Conservation (phyloP, 164 flowering plant species). For the Platanus orientalis region DNA sequence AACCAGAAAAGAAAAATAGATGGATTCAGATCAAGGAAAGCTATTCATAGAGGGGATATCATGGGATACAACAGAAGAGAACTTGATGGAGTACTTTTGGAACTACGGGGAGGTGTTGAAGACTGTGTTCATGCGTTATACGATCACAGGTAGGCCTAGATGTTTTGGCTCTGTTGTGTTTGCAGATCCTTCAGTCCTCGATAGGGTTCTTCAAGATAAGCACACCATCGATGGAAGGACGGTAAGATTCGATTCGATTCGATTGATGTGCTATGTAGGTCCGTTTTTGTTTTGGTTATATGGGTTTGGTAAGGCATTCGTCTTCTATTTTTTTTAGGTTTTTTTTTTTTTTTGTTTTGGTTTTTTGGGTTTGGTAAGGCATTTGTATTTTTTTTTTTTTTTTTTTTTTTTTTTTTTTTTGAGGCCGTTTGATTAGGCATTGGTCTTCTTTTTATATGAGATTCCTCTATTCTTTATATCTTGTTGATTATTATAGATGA, state of each 20-base stretch:
- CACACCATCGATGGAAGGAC: constrained; percentile 82
- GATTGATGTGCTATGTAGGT: not conserved
- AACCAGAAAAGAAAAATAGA: constrained; percentile 7
- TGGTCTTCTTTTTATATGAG: not conserved
- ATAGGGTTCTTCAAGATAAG: constrained; percentile 75
- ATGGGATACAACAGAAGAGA: constrained; percentile 90
- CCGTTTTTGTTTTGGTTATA: not conserved
- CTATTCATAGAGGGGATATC: constrained; percentile 94
- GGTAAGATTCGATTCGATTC: constrained; percentile 42
- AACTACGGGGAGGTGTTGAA: constrained; percentile 76
- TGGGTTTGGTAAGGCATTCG: not conserved
- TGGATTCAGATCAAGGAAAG: constrained; percentile 99
- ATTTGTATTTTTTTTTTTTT: not conserved
- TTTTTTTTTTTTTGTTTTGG: not conserved
- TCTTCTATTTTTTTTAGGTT: not conserved
- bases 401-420: not conserved
- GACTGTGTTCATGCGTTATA: constrained; percentile 79
- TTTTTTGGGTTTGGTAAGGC: not conserved
- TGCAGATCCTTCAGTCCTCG: constrained; percentile 64
- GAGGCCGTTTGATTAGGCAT: not conserved
- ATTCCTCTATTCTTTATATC: no score
- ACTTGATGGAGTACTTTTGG: constrained; percentile 67
- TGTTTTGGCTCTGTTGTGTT: constrained; percentile 77
- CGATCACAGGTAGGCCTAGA: constrained; percentile 55
- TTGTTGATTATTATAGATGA: not conserved